Percentiles rank a stretch among this genome's conserved stretches.
phyloP scores from a whole-genome alignment of 1,139 yeast genomes.

The Meyerozyma sp. region DNA sequence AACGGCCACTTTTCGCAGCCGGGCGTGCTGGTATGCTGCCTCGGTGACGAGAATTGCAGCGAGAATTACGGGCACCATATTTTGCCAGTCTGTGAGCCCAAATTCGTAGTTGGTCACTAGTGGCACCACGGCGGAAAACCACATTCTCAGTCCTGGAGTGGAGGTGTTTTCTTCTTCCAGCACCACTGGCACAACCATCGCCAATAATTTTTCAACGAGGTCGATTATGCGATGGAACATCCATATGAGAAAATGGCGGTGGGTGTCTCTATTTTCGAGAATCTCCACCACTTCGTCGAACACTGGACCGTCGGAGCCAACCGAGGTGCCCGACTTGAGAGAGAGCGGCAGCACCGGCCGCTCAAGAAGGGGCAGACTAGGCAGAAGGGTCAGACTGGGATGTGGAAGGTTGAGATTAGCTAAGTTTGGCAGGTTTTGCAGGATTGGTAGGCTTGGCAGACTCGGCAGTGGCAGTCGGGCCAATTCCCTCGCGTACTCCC shows the following conservation, averaged over 20 bases:
- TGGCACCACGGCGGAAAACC: background rate
- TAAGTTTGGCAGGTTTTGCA: background rate
- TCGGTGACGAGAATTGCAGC: background rate
- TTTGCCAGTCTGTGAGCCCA: background rate
- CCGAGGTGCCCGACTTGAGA: background rate
- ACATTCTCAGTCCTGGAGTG: background rate
- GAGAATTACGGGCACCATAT: background rate
- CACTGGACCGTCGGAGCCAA: background rate
- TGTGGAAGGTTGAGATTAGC: background rate
- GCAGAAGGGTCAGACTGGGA: too few relatives aligned
- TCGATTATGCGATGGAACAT: background rate
- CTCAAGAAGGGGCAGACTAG: background rate
- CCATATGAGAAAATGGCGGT: background rate
- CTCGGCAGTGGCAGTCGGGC: background rate
- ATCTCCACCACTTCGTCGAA: background rate
- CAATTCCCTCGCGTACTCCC: background rate
- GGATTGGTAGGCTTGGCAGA: background rate
- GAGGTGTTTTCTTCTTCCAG: background rate
- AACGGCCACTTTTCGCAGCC: background rate
- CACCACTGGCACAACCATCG: background rate
- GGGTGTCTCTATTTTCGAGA: background rate
- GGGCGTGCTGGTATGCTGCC: background rate
- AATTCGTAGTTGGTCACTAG: background rate
- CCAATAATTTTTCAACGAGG: background rate
- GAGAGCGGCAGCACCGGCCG: background rate